A percentile compares a stretch with the other conserved stretches of the same genome.
Conservation (phyloP, 768 basidiomycete species). For the Naematelia encephala region DNA sequence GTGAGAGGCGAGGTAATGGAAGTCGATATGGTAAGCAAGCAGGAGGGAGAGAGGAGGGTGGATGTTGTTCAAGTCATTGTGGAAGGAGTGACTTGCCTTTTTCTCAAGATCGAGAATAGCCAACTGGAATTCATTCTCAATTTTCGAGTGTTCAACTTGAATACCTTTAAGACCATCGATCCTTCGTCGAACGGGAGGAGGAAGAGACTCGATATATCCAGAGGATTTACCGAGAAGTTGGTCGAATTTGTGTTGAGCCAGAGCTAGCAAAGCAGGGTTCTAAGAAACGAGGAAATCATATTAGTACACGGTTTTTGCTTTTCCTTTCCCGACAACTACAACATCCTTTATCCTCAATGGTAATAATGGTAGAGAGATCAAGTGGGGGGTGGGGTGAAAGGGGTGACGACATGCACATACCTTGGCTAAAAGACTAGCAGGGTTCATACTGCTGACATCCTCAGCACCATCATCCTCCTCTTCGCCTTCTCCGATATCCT, state of each 20-base stretch:
- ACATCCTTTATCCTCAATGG: no score
- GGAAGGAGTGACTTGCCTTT: conserved; percentile 61
- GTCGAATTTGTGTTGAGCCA: conserved; percentile 85
- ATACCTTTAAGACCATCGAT: conserved; percentile 91
- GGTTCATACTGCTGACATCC: conserved; percentile 55
- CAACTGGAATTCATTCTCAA: conserved; percentile 90
- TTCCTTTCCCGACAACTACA: no score
- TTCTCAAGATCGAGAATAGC: conserved; percentile 94
- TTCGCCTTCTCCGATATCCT: conserved; percentile 59
- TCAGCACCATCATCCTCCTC: conserved; percentile 74
- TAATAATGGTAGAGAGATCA: no score
- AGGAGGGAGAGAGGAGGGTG: not conserved
- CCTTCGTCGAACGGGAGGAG: conserved; percentile 72
- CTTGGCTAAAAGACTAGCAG: conserved; percentile 48
- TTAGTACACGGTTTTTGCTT: not conserved
- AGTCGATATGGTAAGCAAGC: not conserved
- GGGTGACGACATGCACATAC: conserved; percentile 33
- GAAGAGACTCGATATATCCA: conserved; percentile 88
- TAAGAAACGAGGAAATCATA: conserved; percentile 34
- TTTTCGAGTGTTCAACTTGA: conserved; percentile 82
- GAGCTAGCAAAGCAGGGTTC: conserved; percentile 66
- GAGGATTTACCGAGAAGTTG: conserved; percentile 84
- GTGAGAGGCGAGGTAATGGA: not conserved
- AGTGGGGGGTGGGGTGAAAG: no score
- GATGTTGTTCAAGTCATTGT: not conserved